Evolutionary conservation across 352 stramenopile species (phyloP).

Genomic region (Globisporangium sylvaticum): DNA sequence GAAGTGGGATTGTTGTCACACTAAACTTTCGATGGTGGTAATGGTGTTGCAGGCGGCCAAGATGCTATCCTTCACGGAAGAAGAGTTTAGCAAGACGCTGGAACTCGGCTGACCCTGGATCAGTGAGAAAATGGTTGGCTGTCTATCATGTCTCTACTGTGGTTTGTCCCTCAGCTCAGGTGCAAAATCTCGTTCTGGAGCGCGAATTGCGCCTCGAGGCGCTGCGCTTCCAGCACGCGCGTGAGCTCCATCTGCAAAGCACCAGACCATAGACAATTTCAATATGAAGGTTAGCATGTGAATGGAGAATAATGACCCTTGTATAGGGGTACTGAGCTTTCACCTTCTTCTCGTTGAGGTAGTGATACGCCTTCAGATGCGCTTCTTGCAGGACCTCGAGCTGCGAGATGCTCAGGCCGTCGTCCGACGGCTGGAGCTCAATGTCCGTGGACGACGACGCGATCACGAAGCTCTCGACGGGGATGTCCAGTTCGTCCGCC

Average conservation of each 20-base stretch:
- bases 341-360: slow-evolving; percentile 83
- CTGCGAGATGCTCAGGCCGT: slow-evolving; percentile 77
- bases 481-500: slow-evolving; percentile 66
- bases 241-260: slow-evolving; percentile 58
- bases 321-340: background rate
- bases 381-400: slow-evolving; percentile 77
- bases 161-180: slow-evolving; percentile 19
- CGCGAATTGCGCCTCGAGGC: slow-evolving; percentile 59
- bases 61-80: slow-evolving; percentile 84
- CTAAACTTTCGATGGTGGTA: background rate
- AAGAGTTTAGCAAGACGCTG: slow-evolving; percentile 78
- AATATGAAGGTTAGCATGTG: background rate
- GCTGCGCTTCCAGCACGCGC: slow-evolving; percentile 69
- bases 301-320: background rate
- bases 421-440: slow-evolving; percentile 35
- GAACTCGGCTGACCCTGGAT: slow-evolving; percentile 37
- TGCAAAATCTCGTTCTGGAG: slow-evolving; percentile 66
- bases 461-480: slow-evolving; percentile 71
- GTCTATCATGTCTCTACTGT: background rate
- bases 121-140: background rate
- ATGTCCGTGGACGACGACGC: slow-evolving; percentile 44
- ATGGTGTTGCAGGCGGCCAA: slow-evolving; percentile 51
- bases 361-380: slow-evolving; percentile 79
- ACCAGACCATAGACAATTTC: background rate
- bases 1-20: background rate